Percentiles rank a stretch among this genome's conserved stretches.
These are phyloP conservation scores for Russula abietina DNA, from an alignment of 768 basidiomycete species.

Conservation along the genomic window DNA sequence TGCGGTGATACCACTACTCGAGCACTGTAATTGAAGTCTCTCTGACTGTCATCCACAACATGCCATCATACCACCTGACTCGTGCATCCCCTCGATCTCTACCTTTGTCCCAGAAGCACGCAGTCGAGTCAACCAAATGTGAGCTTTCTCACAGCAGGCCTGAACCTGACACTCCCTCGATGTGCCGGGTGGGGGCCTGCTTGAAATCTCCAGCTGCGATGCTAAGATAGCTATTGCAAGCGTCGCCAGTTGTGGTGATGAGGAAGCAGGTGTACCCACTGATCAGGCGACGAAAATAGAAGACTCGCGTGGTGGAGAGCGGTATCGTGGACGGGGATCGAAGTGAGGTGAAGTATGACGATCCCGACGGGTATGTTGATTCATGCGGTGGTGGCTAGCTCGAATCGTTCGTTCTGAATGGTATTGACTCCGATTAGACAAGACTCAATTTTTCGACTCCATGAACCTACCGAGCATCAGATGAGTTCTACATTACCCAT, in stretches of 20 bases:
- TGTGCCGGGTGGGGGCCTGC: constrained; percentile 55
- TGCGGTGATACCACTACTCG: no score
- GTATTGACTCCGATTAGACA: background rate
- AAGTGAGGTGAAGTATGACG: constrained; percentile 20
- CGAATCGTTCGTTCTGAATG: background rate
- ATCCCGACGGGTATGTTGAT: background rate
- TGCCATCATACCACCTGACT: background rate
- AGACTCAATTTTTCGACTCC: background rate
- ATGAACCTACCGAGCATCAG: constrained; percentile 33
- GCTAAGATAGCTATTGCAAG: constrained; percentile 39
- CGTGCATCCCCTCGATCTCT: background rate
- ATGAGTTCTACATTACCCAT: constrained; percentile 75
- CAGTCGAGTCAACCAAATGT: constrained; percentile 1
- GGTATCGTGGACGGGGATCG: constrained; percentile 32
- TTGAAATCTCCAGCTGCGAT: constrained; percentile 43
- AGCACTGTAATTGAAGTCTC: background rate
- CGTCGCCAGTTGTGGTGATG: constrained; percentile 32
- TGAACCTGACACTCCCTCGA: constrained; percentile 83
- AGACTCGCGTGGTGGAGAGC: constrained; percentile 31
- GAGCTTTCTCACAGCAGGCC: constrained; percentile 81
- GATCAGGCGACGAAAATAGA: constrained; percentile 42
- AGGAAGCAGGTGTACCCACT: constrained; percentile 34
- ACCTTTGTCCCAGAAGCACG: constrained; percentile 64
- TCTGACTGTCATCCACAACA: background rate
- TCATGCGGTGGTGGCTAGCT: background rate